These are phyloP conservation scores for Saccharomycopsis phalli DNA, from an alignment of 1,139 yeast species.

Conservation along the genomic window DNA sequence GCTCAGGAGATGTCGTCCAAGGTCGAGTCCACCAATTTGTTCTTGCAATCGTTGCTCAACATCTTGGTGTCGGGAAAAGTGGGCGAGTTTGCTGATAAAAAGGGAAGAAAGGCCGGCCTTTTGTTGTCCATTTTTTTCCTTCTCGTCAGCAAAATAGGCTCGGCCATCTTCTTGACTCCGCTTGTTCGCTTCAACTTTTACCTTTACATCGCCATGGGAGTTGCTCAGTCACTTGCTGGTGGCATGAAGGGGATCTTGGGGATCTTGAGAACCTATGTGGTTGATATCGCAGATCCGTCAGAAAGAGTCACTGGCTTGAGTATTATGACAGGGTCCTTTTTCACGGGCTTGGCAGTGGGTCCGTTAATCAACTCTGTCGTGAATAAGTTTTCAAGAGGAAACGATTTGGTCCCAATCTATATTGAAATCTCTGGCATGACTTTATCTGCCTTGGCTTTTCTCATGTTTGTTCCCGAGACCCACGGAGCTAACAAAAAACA, in stretches of 20 bases:
- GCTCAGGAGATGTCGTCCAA: conserved; percentile 27
- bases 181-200: neutral
- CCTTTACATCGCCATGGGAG: conserved; percentile 26
- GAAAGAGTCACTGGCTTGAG: conserved; percentile 51
- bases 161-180: conserved; percentile 2
- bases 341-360: conserved; percentile 54
- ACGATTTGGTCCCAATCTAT: conserved; percentile 7
- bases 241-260: conserved; percentile 42
- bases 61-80: conserved; percentile 27
- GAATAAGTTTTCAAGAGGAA: conserved; percentile 6
- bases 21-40: conserved; percentile 23
- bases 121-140: conserved; percentile 4
- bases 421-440: neutral
- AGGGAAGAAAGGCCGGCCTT: conserved; percentile 43
- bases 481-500: conserved; percentile 6
- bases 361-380: conserved; percentile 34
- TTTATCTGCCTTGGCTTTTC: neutral
- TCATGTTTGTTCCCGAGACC: conserved; percentile 13
- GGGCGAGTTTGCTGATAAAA: conserved; percentile 56
- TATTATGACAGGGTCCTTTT: conserved; percentile 45
- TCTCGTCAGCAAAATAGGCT: neutral
- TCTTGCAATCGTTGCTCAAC: conserved; percentile 23
- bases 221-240: conserved; percentile 43
- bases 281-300: conserved; percentile 53
- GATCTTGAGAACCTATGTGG: conserved; percentile 50